Evolutionary conservation across 176 grass and related monocot genomes (phyloP).

Genomic region (Hordeum marinum): DNA sequence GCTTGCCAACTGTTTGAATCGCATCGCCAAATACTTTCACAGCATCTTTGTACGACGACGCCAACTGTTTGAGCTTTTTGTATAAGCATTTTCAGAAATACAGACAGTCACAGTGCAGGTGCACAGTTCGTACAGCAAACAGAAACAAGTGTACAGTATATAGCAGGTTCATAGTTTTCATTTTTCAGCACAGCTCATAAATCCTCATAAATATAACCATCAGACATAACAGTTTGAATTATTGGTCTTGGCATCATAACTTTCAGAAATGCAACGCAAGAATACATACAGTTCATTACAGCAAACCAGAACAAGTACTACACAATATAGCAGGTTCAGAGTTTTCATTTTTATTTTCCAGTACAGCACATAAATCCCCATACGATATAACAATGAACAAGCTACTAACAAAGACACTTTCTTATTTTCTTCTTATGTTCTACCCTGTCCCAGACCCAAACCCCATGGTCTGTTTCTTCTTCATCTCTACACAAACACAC

Average conservation of each 20-base stretch:
- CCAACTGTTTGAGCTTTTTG: no score
- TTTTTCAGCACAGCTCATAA: no score
- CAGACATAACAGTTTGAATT: not conserved
- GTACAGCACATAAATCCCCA: constrained; percentile 14
- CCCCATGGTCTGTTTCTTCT: not conserved
- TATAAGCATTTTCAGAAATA: not conserved
- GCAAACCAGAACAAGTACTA: not conserved
- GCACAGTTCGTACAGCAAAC: no score
- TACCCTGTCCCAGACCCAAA: not conserved
- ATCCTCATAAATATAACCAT: not conserved
- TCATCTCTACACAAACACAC: not conserved
- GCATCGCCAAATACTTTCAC: not conserved
- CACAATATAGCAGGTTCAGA: not conserved
- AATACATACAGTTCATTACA: constrained; percentile 13
- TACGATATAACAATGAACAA: not conserved
- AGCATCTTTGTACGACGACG: not conserved
- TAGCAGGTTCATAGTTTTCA: not conserved
- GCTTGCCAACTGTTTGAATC: constrained; percentile 33
- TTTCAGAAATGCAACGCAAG: not conserved
- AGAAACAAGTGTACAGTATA: not conserved
- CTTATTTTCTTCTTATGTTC: not conserved
- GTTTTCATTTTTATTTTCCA: not conserved
- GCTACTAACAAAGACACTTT: not conserved
- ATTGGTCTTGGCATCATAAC: not conserved
- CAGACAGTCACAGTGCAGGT: no score